These are phyloP conservation scores for Poronia punctata DNA, from an alignment of 495 filamentous ascomycete species.

Conservation along the genomic window DNA sequence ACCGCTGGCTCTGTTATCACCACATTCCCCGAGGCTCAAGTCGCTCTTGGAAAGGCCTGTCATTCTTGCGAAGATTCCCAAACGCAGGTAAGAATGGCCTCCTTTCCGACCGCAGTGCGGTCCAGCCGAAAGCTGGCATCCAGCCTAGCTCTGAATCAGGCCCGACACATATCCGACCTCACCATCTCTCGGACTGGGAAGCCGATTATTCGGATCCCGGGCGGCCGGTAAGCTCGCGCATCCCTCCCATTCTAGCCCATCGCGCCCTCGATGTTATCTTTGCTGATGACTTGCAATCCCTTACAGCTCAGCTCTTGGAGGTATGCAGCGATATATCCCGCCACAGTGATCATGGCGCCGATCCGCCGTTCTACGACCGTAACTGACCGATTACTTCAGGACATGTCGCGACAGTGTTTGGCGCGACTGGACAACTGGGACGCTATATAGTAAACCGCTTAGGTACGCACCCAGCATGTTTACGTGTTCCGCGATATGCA, in stretches of 20 bases:
- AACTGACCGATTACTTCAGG: slow-evolving; percentile 44
- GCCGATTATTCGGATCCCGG: slow-evolving; percentile 72
- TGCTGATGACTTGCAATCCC: slow-evolving; percentile 13
- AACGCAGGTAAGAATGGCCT: slow-evolving; percentile 39
- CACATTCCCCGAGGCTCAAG: slow-evolving; percentile 9
- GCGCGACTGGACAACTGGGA: slow-evolving; percentile 91
- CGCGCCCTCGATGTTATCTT: slow-evolving; percentile 5
- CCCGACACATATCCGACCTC: slow-evolving; percentile 60
- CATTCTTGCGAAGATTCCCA: slow-evolving; percentile 33
- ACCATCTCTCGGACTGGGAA: slow-evolving; percentile 81
- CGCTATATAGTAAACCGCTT: slow-evolving; percentile 96
- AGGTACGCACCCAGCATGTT: slow-evolving; percentile 48
- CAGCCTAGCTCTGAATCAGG: slow-evolving; percentile 14
- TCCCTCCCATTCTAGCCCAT: slow-evolving; percentile 13
- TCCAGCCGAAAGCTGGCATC: slow-evolving; percentile 29
- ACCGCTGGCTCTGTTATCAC: no score
- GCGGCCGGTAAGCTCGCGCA: slow-evolving; percentile 63
- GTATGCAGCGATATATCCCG: slow-evolving; percentile 48
- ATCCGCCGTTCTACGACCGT: slow-evolving; percentile 19
- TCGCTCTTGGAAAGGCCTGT: slow-evolving; percentile 24
- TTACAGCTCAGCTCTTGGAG: slow-evolving; percentile 72
- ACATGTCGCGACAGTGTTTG: slow-evolving; percentile 95
- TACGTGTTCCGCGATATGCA: background rate
- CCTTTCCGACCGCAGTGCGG: slow-evolving; percentile 42
- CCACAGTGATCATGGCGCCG: no score